These are phyloP conservation scores for Phialemoniopsis sp. DNA, from an alignment of 2,329 filamentous ascomycete genomes.

Conservation along the genomic window DNA sequence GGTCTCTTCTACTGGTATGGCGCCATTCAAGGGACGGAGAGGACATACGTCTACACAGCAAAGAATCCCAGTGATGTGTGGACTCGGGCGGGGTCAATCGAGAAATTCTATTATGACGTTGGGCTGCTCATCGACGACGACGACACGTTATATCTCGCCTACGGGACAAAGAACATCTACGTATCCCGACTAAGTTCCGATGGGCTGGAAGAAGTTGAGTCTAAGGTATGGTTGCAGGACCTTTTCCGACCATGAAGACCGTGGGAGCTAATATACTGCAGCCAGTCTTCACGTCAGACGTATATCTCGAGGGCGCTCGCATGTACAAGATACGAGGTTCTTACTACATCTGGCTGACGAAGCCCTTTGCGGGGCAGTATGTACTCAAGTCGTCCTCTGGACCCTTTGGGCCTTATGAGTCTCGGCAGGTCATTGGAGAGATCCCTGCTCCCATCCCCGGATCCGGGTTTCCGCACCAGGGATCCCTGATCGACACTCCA, in stretches of 20 bases:
- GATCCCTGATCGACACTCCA: constrained; percentile 46
- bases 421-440: constrained; percentile 32
- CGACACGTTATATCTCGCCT: constrained; percentile 41
- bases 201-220: constrained; percentile 35
- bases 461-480: constrained; percentile 45
- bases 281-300: too few species aligned
- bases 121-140: constrained; percentile 42
- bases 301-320: constrained; percentile 40
- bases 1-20: constrained; percentile 50
- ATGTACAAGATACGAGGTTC: constrained; percentile 50
- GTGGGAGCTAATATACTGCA: too few species aligned
- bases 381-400: constrained; percentile 42
- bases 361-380: constrained; percentile 36
- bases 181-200: constrained; percentile 38
- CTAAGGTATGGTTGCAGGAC: constrained; percentile 37
- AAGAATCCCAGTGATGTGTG: neutral
- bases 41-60: constrained; percentile 42
- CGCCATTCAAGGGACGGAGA: constrained; percentile 41
- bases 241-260: too few species aligned
- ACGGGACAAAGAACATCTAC: constrained; percentile 32
- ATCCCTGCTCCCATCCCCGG: constrained; percentile 34
- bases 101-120: constrained; percentile 39
- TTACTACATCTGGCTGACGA: constrained; percentile 49
- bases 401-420: constrained; percentile 46
- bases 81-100: constrained; percentile 1